Conservation (phyloP, 805 yeast species). For the Monosporozyma unispora region DNA sequence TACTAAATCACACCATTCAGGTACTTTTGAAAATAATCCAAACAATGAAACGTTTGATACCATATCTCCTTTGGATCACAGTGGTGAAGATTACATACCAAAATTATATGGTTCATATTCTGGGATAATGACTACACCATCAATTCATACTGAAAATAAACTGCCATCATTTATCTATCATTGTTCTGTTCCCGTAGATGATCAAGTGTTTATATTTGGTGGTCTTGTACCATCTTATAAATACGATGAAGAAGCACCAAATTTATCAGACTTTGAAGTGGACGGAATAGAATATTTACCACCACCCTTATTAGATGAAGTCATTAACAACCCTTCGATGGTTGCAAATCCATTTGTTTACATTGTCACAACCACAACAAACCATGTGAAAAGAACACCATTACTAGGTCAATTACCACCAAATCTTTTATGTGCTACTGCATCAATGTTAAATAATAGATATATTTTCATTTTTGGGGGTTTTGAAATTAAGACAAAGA, state of each 20-base stretch:
- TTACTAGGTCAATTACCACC: slow-evolving; percentile 40
- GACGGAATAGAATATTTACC: slow-evolving; percentile 37
- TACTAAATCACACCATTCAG: not conserved
- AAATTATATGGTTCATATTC: slow-evolving; percentile 13
- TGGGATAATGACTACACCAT: slow-evolving; percentile 16
- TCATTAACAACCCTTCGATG: slow-evolving; percentile 36
- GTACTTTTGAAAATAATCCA: slow-evolving; percentile 1
- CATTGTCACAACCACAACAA: slow-evolving; percentile 33
- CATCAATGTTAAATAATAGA: slow-evolving; percentile 41
- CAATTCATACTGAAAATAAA: slow-evolving; percentile 31
- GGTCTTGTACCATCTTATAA: slow-evolving; percentile 32
- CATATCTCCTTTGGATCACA: not conserved
- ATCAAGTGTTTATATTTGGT: slow-evolving; percentile 36
- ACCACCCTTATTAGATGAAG: slow-evolving; percentile 35
- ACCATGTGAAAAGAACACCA: slow-evolving; percentile 28
- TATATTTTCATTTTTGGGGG: slow-evolving; percentile 67
- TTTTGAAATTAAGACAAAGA: slow-evolving; percentile 37
- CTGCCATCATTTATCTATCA: slow-evolving; percentile 39
- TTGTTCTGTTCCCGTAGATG: slow-evolving; percentile 32
- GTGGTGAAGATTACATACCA: not conserved
- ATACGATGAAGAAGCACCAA: slow-evolving; percentile 22
- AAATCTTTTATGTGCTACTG: slow-evolving; percentile 40
- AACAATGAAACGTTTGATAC: slow-evolving; percentile 8
- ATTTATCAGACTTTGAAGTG: slow-evolving; percentile 30
- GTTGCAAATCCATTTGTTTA: slow-evolving; percentile 33